Percentiles rank a stretch among this genome's conserved stretches.
Evolutionary conservation across 73 alveolate genomes (phyloP).

Genomic region (Paramecium tetraurelia): DNA sequence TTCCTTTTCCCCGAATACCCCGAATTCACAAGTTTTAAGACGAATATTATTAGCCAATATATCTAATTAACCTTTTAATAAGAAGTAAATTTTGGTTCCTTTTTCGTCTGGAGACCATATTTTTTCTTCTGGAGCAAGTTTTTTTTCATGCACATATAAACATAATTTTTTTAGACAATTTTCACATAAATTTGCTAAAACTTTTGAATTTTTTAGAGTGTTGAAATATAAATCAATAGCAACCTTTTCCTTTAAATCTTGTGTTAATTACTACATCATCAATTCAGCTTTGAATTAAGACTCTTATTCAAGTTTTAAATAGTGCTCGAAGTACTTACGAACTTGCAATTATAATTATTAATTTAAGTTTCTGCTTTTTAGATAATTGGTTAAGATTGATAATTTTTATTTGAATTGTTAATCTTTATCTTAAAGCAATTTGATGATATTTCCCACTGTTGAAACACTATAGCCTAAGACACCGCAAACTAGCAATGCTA

Average conservation of each 20-base stretch:
- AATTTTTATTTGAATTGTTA: not conserved
- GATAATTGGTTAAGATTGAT: not conserved
- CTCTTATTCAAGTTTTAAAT: not conserved
- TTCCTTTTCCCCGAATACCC: slow-evolving; percentile 42
- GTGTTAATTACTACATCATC: not conserved
- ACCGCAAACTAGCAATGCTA: slow-evolving; percentile 46
- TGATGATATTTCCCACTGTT: slow-evolving; percentile 17
- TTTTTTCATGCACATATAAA: not conserved
- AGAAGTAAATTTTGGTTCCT: not conserved
- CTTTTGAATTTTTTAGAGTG: not conserved
- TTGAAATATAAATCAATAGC: slow-evolving; percentile 13
- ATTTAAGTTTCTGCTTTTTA: not conserved
- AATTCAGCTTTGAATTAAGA: slow-evolving; percentile 8
- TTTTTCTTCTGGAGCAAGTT: slow-evolving; percentile 20
- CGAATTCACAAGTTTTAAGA: not conserved
- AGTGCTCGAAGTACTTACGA: not conserved
- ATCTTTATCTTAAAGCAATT: not conserved
- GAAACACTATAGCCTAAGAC: slow-evolving; percentile 22
- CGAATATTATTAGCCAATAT: not conserved
- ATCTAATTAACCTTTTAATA: slow-evolving; percentile 26
- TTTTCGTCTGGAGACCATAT: not conserved
- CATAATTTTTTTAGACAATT: not conserved
- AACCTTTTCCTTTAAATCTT: slow-evolving; percentile 32
- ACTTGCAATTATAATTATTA: slow-evolving; percentile 7
- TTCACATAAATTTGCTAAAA: not conserved